A percentile compares a stretch with the other conserved stretches of the same genome.
phyloP scores from a whole-genome alignment of 2,329 filamentous ascomycete species.

The Colletotrichum noveboracense region DNA sequence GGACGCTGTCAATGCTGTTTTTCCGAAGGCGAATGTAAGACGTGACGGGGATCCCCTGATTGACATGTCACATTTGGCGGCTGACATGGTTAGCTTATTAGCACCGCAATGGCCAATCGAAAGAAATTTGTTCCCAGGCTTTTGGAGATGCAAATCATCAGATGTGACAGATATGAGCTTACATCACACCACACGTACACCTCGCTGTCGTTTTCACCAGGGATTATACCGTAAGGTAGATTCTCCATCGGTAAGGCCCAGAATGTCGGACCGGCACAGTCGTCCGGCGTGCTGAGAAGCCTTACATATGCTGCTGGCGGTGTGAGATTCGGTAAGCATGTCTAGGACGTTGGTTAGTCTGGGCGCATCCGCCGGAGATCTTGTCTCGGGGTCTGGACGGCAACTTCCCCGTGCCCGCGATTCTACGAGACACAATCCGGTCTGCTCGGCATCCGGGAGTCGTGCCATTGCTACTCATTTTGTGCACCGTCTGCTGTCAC shows the following conservation, averaged over 20 bases:
- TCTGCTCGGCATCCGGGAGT: neutral
- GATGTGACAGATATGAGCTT: neutral
- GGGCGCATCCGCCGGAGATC: neutral
- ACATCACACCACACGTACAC: neutral
- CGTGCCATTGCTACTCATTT: neutral
- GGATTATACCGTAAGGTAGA: neutral
- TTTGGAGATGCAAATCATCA: neutral
- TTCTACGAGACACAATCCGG: neutral
- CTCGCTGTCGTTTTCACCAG: neutral
- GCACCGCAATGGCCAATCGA: neutral
- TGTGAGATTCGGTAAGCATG: neutral
- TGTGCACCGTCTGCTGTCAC: neutral
- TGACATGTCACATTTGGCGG: neutral
- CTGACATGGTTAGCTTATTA: neutral
- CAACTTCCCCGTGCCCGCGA: neutral
- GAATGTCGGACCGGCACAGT: neutral
- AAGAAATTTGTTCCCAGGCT: neutral
- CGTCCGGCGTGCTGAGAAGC: neutral
- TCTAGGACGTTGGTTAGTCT: neutral
- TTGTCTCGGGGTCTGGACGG: neutral
- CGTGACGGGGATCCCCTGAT: neutral
- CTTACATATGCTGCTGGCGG: neutral
- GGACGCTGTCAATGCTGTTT: neutral
- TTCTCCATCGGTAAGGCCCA: neutral
- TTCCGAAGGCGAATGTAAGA: neutral